These are phyloP conservation scores for Xylaria venustula DNA, from an alignment of 495 filamentous ascomycete species.

Conservation along the genomic window DNA sequence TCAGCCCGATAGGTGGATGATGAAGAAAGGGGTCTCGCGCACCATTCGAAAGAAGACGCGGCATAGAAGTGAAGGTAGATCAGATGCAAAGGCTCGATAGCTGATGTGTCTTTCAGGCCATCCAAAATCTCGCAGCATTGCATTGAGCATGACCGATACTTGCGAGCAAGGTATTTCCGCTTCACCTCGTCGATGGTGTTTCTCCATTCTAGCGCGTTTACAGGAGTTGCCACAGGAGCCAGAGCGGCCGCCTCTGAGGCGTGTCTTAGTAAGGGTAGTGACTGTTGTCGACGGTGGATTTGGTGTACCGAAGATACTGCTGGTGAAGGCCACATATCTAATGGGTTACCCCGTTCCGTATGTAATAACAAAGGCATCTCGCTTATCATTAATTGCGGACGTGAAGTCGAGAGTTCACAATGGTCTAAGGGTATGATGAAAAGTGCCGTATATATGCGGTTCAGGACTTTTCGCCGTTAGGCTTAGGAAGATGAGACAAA, in stretches of 20 bases:
- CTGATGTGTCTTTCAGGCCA: slow-evolving; percentile 36
- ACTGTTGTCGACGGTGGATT: slow-evolving; percentile 24
- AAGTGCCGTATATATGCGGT: too few relatives aligned
- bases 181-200: slow-evolving; percentile 45
- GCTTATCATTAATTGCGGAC: slow-evolving; percentile 17
- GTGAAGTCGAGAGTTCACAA: not conserved
- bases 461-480: too few relatives aligned
- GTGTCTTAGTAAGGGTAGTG: slow-evolving; percentile 16
- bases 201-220: slow-evolving; percentile 37
- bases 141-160: slow-evolving; percentile 46
- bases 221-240: slow-evolving; percentile 13
- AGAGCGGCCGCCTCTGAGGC: slow-evolving; percentile 6
- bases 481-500: too few relatives aligned
- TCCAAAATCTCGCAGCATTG: slow-evolving; percentile 47
- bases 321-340: not conserved
- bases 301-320: slow-evolving; percentile 11
- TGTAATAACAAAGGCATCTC: slow-evolving; percentile 23
- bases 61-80: slow-evolving; percentile 57
- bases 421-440: not conserved
- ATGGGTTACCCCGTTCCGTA: slow-evolving; percentile 15
- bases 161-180: slow-evolving; percentile 41
- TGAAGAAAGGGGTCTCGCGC: slow-evolving; percentile 44
- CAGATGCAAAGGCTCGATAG: slow-evolving; percentile 46
- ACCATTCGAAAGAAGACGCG: slow-evolving; percentile 51
- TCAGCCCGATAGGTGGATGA: slow-evolving; percentile 42